Conservation (phyloP, 768 basidiomycete species). For the Mycena kentingensis region DNA sequence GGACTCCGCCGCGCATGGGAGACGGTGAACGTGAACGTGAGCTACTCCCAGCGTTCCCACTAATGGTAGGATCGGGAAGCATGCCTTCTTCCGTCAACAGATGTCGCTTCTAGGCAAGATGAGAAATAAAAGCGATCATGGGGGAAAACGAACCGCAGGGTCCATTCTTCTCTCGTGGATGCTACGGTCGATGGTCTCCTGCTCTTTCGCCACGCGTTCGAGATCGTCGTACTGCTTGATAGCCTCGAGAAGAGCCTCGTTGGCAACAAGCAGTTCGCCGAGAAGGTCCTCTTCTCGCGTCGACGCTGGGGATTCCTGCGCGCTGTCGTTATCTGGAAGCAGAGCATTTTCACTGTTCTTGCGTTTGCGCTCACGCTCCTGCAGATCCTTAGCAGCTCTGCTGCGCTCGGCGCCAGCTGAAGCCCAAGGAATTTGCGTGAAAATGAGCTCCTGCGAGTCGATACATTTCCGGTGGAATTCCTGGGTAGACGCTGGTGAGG, state of each 20-base stretch:
- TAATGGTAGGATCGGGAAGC: conserved; percentile 31
- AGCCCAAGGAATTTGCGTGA: conserved; percentile 90
- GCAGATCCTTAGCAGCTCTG: conserved; percentile 8
- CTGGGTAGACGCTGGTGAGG: conserved; percentile 39
- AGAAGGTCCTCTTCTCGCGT: conserved; percentile 79
- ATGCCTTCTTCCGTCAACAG: conserved; percentile 40
- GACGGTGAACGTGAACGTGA: conserved; percentile 45
- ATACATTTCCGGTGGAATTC: conserved; percentile 83
- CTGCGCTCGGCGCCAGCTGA: conserved; percentile 71
- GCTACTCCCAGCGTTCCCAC: conserved; percentile 33
- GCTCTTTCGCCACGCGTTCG: conserved; percentile 63
- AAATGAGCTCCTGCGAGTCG: conserved; percentile 81
- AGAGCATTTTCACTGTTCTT: conserved; percentile 25
- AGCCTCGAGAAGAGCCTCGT: conserved; percentile 68
- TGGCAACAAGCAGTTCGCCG: conserved; percentile 69
- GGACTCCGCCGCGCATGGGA: conserved; percentile 1
- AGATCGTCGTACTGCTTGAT: conserved; percentile 79
- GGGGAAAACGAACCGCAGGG: conserved; percentile 52
- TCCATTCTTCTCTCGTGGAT: conserved; percentile 67
- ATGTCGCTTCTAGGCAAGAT: conserved; percentile 32
- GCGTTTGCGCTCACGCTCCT: conserved; percentile 45
- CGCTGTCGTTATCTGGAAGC: conserved; percentile 18
- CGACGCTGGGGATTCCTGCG: conserved; percentile 31
- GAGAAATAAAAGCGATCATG: neutral
- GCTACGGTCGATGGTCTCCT: conserved; percentile 69